Conservation (phyloP, 2,329 filamentous ascomycete genomes). For the Aspergillus arachidicola region DNA sequence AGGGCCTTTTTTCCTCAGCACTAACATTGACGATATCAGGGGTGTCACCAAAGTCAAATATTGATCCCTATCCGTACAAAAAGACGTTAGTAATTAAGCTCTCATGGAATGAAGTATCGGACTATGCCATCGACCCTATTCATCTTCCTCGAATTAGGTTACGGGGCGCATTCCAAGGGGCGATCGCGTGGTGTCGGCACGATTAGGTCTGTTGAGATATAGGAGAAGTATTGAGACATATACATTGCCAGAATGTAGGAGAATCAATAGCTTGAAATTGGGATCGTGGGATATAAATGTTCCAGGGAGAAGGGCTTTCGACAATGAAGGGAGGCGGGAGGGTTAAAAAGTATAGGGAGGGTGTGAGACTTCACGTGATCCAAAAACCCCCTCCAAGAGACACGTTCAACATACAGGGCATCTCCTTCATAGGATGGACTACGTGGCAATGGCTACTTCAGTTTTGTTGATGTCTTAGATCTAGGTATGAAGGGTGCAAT, state of each 20-base stretch:
- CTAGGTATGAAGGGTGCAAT: constrained; percentile 5
- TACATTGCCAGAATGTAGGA: constrained; percentile 12
- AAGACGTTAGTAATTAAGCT: not conserved
- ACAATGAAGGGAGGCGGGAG: constrained; percentile 9
- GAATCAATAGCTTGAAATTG: not conserved
- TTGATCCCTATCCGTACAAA: not conserved
- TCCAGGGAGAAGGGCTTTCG: constrained; percentile 5
- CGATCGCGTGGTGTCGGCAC: not conserved
- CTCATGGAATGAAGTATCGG: not conserved
- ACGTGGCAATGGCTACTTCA: not conserved
- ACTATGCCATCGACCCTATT: not conserved
- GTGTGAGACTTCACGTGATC: constrained; percentile 14
- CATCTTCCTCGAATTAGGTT: constrained; percentile 5
- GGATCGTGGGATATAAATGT: constrained; percentile 5
- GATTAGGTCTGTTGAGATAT: not conserved
- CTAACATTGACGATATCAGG: not conserved
- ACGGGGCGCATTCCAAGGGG: constrained; percentile 1
- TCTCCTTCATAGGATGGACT: not conserved
- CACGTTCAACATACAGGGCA: not conserved
- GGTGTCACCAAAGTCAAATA: not conserved
- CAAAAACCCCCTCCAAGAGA: not conserved
- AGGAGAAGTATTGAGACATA: constrained; percentile 3
- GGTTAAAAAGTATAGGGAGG: not conserved
- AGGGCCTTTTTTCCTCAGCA: not conserved
- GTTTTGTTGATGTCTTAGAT: not conserved